phyloP scores from a whole-genome alignment of 1,284 basidiomycete species.

The Puccinia brachypodii region DNA sequence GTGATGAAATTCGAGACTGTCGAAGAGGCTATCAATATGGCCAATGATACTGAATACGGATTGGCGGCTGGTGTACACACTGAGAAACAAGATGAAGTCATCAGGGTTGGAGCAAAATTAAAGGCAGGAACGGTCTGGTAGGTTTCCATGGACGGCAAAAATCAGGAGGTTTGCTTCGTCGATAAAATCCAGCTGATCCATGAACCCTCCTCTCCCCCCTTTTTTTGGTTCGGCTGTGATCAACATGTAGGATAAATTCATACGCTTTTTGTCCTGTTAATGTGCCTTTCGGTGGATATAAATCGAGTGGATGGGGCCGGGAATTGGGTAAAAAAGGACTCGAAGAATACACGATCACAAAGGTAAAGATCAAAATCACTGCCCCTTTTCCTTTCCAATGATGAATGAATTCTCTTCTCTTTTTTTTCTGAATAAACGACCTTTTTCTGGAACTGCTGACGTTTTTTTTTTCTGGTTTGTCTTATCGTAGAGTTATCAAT shows the following conservation, averaged over 20 bases:
- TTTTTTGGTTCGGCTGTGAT: not conserved
- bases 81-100: conserved; percentile 77
- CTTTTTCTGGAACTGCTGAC: not conserved
- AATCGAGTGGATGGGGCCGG: conserved; percentile 77
- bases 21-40: conserved; percentile 66
- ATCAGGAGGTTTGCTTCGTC: conserved; percentile 24
- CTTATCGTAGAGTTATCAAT: conserved; percentile 46
- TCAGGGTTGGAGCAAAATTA: conserved; percentile 75
- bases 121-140: conserved; percentile 67
- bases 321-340: conserved; percentile 82
- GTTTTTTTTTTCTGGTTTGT: not conserved
- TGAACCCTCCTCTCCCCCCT: no score
- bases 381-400: not conserved
- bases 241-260: conserved; percentile 25
- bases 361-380: conserved; percentile 15
- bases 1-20: conserved; percentile 53
- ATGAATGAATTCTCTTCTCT: not conserved
- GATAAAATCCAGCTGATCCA: no score
- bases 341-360: conserved; percentile 47
- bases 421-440: not conserved
- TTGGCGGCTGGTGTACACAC: conserved; percentile 85
- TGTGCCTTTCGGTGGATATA: conserved; percentile 91
- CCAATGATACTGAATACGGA: conserved; percentile 81
- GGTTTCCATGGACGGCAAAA: not conserved
- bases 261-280: conserved; percentile 60